phyloP scores from a whole-genome alignment of 352 stramenopile genomes.

The Phytophthora sansomeana region DNA sequence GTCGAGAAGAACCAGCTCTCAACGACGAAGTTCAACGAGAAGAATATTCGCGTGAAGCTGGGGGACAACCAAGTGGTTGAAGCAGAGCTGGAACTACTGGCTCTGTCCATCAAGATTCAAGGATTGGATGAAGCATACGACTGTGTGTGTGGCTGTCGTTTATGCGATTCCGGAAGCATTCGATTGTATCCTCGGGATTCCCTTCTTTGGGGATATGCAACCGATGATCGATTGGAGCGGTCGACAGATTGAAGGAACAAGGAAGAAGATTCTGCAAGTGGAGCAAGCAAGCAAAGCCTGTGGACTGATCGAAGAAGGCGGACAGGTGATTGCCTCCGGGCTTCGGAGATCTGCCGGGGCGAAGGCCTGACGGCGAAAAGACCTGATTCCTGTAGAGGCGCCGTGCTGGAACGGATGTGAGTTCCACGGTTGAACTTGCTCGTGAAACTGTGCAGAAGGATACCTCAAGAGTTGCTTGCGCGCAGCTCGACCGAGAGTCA shows the following conservation, averaged over 20 bases:
- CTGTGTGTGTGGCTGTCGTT: neutral
- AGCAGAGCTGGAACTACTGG: conserved; percentile 12
- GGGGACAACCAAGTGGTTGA: conserved; percentile 13
- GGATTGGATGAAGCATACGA: neutral
- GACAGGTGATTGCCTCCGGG: no score
- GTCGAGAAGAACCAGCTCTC: conserved; percentile 2
- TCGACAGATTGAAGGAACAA: conserved; percentile 16
- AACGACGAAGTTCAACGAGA: conserved; percentile 13
- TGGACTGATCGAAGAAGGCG: no score
- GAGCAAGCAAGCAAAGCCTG: neutral
- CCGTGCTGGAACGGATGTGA: conserved; percentile 14
- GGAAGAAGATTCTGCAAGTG: neutral
- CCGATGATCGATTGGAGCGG: conserved; percentile 5
- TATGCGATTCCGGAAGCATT: conserved; percentile 5
- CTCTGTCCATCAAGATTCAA: neutral
- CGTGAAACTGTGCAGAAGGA: conserved; percentile 1
- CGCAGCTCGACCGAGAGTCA: neutral
- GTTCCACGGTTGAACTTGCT: neutral
- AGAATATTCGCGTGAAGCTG: conserved; percentile 17
- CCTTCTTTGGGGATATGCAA: conserved; percentile 22
- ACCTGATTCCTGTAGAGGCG: conserved; percentile 8
- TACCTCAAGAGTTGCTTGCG: neutral
- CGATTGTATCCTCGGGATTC: conserved; percentile 19
- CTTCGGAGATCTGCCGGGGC: conserved; percentile 12
- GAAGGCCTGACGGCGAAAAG: no score